Base-by-base conservation (phyloP, 2,329 filamentous ascomycete genomes). In the Phoma sp. region DNA sequence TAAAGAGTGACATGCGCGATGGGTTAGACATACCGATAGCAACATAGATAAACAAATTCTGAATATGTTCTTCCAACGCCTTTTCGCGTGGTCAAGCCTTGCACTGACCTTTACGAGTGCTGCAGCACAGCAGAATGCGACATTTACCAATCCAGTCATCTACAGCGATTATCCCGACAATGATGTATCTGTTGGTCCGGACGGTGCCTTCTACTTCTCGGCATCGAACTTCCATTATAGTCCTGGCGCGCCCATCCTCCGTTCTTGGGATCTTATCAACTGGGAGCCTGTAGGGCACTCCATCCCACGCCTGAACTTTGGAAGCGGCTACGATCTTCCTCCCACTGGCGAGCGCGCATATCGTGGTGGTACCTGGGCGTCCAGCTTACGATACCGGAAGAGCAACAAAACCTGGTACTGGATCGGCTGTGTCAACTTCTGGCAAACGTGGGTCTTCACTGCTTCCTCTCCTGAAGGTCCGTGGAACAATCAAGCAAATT, bases 361-460 rank as follows among this genome's bases (percentile, higher is more conserved):
- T 54, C 68, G 77, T 4, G 73, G 75, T 23, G 82, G 83, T 0
- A 83, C 77, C 2, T 84, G 78, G 78, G 82, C 83, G 0, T 82
- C 78, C 0, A 77, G 77, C 0, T 67, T 85, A 57, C 68, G 79
- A 7, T 84, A 84, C 62, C 75, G 80, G 4, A 59, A 74, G 42
- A 79, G 75, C 46, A 78, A 75, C 23, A 67, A 71, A 0, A 61
- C 69, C 0, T 85, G 76, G 66, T 84, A 84, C 70, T 85, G 82
- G 82, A 76, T 81, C 10, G 83, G 82, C 1, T 85, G 83, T 61
- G 74, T 81, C 51, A 47, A 47, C n/a, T 69, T 72, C 71, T 84
- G 82, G 81, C 76, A 81, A 9, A 83, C 81, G 1, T 84, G 82
- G 61, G 73, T 85, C 34, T 85, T 79, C 51, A 83, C 80, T 0